Conservation (phyloP, 2,329 filamentous ascomycete genomes). For the Calonectria montana region DNA sequence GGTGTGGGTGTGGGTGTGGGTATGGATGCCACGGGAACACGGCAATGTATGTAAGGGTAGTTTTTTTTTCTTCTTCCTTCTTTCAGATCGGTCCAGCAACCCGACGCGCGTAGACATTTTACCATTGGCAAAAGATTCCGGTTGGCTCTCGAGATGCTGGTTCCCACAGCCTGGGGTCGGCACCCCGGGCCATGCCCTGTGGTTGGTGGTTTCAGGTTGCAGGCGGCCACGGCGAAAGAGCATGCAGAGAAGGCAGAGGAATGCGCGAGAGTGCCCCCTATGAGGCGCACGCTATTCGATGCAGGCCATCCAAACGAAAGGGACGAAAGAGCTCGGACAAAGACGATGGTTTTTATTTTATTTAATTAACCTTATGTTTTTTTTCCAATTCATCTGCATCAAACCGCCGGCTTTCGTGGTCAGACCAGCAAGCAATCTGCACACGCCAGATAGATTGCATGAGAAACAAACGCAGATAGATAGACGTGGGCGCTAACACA, state of each 20-base stretch:
- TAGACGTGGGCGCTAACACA: neutral
- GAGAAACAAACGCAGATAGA: neutral
- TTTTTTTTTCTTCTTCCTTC: too few relatives aligned
- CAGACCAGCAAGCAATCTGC: neutral
- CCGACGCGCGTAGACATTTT: slow-evolving; percentile 19
- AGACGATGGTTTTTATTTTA: neutral
- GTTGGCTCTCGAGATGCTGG: slow-evolving; percentile 25
- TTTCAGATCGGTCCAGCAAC: slow-evolving; percentile 36
- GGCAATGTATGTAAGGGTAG: slow-evolving; percentile 24
- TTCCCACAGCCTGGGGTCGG: neutral
- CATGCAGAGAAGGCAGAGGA: neutral
- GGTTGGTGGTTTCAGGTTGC: slow-evolving; percentile 41
- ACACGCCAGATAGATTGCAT: neutral
- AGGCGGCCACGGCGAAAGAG: slow-evolving; percentile 10
- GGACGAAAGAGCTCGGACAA: neutral
- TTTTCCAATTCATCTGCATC: neutral
- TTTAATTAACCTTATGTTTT: neutral
- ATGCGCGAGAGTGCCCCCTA: neutral
- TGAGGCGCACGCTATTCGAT: neutral
- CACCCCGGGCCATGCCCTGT: neutral
- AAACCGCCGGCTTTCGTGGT: neutral
- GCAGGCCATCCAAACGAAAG: neutral
- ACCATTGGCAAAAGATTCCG: neutral
- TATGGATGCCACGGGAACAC: slow-evolving; percentile 4
- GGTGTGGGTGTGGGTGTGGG: neutral